A percentile compares a stretch with the other conserved stretches of the same genome.
These are phyloP conservation scores for Acanthamoeba triangularis DNA, from an alignment of 208 protist genomes.

Conservation along the genomic window DNA sequence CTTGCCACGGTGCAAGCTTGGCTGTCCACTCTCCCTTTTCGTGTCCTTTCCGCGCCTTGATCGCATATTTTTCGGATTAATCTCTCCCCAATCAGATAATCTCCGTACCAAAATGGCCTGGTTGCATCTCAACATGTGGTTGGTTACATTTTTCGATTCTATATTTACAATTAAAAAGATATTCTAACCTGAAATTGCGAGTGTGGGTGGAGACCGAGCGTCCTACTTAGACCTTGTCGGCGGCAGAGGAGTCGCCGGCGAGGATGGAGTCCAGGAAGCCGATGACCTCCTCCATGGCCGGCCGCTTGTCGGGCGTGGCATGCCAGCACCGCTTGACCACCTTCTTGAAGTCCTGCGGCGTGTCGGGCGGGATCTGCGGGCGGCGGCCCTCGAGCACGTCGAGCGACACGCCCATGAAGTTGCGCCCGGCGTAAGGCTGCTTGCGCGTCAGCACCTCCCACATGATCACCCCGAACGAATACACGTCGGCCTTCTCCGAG, in stretches of 20 bases:
- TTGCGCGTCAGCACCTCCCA: not conserved
- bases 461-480: slow-evolving; percentile 3
- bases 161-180: too few species aligned
- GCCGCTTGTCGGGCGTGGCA: not conserved
- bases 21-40: too few species aligned
- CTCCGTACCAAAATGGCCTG: too few species aligned
- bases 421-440: slow-evolving; percentile 5
- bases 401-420: slow-evolving; percentile 49
- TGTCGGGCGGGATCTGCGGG: not conserved
- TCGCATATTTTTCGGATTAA: not conserved
- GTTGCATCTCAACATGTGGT: too few species aligned
- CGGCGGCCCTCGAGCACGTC: slow-evolving; percentile 47
- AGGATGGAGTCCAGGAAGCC: too few species aligned
- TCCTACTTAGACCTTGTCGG: too few species aligned
- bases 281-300: not conserved
- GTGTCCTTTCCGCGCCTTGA: not conserved
- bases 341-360: not conserved
- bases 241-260: too few species aligned
- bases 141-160: too few species aligned
- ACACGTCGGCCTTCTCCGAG: slow-evolving; percentile 36
- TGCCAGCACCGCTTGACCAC: not conserved
- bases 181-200: too few species aligned
- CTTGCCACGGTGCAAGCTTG: too few species aligned
- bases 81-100: too few species aligned
- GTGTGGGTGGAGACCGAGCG: too few species aligned